Percentiles rank a stretch among this genome's conserved stretches.
phyloP scores from a whole-genome alignment of 345 rosid genomes.

The Cochlearia excelsa region DNA sequence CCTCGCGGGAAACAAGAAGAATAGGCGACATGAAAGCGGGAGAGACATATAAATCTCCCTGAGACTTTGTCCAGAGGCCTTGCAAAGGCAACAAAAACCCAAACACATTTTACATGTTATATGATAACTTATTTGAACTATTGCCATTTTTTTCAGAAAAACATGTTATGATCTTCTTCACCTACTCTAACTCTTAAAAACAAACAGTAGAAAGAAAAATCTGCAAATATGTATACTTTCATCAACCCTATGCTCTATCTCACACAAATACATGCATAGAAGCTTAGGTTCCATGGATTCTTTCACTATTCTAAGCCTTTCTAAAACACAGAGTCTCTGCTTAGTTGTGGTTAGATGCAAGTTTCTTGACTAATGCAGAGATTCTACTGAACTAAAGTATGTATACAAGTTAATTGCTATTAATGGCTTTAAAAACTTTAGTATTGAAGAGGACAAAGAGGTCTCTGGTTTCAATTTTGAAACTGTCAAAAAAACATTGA shows the following conservation, averaged over 20 bases:
- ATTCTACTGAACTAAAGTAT: background rate
- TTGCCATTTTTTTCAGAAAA: background rate
- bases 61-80: slow-evolving; percentile 32
- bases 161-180: background rate
- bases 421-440: background rate
- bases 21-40: slow-evolving; percentile 22
- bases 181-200: slow-evolving; percentile 22
- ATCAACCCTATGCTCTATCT: slow-evolving; percentile 3
- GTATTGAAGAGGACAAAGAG: background rate
- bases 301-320: background rate
- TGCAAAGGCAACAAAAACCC: slow-evolving; percentile 22
- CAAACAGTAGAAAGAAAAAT: slow-evolving; percentile 22
- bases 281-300: slow-evolving; percentile 8
- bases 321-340: background rate
- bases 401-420: background rate
- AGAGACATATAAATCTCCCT: slow-evolving; percentile 29
- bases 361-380: background rate
- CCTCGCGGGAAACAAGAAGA: slow-evolving; percentile 20
- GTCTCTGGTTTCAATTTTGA: background rate
- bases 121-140: background rate
- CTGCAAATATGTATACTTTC: slow-evolving; percentile 22
- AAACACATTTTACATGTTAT: slow-evolving; percentile 28
- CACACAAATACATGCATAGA: background rate
- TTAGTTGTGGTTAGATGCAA: background rate
- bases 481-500: background rate